Evolutionary conservation across 768 basidiomycete genomes (phyloP).

Genomic region (Rhizopogon sp.): DNA sequence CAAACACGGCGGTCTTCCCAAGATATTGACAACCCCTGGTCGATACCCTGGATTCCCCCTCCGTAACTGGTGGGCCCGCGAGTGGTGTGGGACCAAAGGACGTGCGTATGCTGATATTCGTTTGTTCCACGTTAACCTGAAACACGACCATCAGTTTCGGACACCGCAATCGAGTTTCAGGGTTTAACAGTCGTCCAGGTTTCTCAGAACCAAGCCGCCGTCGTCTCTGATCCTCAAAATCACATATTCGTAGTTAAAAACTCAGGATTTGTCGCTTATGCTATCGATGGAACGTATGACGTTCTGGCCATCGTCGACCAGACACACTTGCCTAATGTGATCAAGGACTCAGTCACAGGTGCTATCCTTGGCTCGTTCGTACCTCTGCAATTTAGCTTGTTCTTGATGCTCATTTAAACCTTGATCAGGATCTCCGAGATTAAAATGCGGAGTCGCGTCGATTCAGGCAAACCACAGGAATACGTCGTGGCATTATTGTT

Average conservation of each 20-base stretch:
- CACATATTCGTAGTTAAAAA: slow-evolving; percentile 79
- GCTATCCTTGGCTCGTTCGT: slow-evolving; percentile 54
- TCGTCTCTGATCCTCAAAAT: slow-evolving; percentile 74
- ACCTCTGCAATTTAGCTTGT: neutral
- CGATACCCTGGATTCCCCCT: slow-evolving; percentile 74
- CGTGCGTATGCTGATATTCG: slow-evolving; percentile 36
- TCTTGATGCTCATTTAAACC: slow-evolving; percentile 1
- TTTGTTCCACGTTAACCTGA: neutral
- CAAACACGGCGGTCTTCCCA: slow-evolving; percentile 79
- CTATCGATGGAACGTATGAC: slow-evolving; percentile 69
- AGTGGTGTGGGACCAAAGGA: slow-evolving; percentile 66
- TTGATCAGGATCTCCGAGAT: slow-evolving; percentile 60
- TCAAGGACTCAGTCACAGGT: slow-evolving; percentile 61
- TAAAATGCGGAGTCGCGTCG: slow-evolving; percentile 62
- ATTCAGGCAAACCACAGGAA: slow-evolving; percentile 41
- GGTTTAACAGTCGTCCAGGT: slow-evolving; percentile 85
- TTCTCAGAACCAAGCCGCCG: slow-evolving; percentile 79
- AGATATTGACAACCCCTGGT: slow-evolving; percentile 68
- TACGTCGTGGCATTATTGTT: slow-evolving; percentile 81
- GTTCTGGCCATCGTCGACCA: slow-evolving; percentile 83
- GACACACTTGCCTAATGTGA: slow-evolving; percentile 59
- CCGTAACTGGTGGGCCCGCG: slow-evolving; percentile 81
- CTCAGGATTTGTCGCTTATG: slow-evolving; percentile 73
- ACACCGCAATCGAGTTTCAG: slow-evolving; percentile 75
- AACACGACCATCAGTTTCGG: slow-evolving; percentile 49